Evolutionary conservation across 192 early-diverging fungal genomes (phyloP).

Genomic region (Lunasporangiospora selenospora): DNA sequence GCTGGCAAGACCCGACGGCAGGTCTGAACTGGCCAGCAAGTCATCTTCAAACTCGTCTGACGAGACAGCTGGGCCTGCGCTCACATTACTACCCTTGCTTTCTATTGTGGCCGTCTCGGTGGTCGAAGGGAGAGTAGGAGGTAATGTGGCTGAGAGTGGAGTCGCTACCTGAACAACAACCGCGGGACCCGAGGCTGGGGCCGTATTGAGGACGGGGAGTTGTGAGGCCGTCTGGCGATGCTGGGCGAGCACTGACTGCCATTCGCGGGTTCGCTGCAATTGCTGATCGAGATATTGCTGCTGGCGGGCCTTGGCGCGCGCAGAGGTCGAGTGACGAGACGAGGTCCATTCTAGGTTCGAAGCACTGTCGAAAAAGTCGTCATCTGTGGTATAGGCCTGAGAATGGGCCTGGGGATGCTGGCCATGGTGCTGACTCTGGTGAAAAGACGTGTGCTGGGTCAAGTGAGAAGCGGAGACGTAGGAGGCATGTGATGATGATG

Average conservation of each 20-base stretch:
- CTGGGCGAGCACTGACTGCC: slow-evolving; percentile 34
- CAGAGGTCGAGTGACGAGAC: slow-evolving; percentile 16
- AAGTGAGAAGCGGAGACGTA: background rate
- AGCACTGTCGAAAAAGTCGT: slow-evolving; percentile 24
- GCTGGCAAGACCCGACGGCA: slow-evolving; percentile 9
- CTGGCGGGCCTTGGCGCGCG: slow-evolving; percentile 29
- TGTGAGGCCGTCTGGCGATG: too few species aligned
- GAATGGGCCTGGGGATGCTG: background rate
- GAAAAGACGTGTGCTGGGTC: background rate
- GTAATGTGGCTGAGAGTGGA: too few species aligned
- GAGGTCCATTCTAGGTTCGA: slow-evolving; percentile 37
- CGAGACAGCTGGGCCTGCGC: slow-evolving; percentile 7
- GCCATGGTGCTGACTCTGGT: background rate
- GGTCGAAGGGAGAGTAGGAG: background rate
- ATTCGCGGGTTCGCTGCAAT: slow-evolving; percentile 35
- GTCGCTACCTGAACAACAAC: background rate
- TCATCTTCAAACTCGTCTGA: slow-evolving; percentile 33
- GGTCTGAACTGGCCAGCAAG: slow-evolving; percentile 7
- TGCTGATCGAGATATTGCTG: slow-evolving; percentile 42
- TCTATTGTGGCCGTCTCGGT: background rate
- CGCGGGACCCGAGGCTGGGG: background rate
- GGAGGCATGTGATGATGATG: slow-evolving; percentile 1
- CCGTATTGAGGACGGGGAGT: too few species aligned
- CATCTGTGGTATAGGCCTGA: background rate
- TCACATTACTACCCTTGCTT: background rate